Evolutionary conservation across 345 rosid species (phyloP).

Genomic region (Physaria fendleri): DNA sequence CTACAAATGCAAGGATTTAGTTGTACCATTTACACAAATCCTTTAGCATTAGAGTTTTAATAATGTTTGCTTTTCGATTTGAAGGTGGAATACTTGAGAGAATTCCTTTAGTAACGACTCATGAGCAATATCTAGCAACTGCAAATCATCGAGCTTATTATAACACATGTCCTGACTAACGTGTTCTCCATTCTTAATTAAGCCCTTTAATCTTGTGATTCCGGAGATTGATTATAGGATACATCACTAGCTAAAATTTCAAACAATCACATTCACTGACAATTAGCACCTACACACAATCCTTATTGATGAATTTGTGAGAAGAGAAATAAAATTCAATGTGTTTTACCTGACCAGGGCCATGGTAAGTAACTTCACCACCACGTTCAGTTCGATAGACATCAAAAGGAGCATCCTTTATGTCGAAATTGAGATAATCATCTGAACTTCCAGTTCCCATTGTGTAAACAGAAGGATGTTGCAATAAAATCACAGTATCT

Average conservation of each 20-base stretch:
- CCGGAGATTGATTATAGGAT: constrained; percentile 77
- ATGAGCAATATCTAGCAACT: constrained; percentile 40
- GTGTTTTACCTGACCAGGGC: constrained; percentile 72
- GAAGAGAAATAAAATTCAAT: background rate
- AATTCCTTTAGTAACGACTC: constrained; percentile 57
- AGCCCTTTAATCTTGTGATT: constrained; percentile 62
- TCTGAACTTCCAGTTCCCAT: constrained; percentile 64
- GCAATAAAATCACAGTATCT: constrained; percentile 57
- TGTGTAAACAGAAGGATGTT: constrained; percentile 65
- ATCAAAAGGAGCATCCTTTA: constrained; percentile 55
- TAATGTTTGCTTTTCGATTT: constrained; percentile 26
- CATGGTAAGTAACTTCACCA: constrained; percentile 88
- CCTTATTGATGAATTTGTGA: background rate
- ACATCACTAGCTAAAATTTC: constrained; percentile 64
- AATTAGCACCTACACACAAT: background rate
- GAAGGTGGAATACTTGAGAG: constrained; percentile 60
- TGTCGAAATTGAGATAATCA: constrained; percentile 51
- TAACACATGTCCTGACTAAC: background rate
- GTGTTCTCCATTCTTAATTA: constrained; percentile 24
- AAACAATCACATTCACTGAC: background rate
- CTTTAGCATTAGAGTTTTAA: background rate
- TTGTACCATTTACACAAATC: background rate
- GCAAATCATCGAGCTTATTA: constrained; percentile 25
- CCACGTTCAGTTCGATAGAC: constrained; percentile 77
- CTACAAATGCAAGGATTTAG: background rate